Percentiles rank a stretch among this genome's conserved stretches.
Conservation (phyloP, 23 red algal species). For the Gracilaria gracilis region DNA sequence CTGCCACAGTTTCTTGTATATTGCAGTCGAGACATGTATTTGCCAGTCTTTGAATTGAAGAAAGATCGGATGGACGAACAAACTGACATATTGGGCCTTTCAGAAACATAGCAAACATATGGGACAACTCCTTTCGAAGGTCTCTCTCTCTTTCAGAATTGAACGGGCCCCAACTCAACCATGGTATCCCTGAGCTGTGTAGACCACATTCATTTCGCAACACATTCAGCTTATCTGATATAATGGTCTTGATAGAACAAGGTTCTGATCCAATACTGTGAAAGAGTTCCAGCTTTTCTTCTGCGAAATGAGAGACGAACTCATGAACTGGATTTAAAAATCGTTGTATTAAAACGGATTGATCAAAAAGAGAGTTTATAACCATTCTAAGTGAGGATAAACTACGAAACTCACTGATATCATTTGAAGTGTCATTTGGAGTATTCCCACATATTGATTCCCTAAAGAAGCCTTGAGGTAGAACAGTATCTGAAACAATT, state of each 20-base stretch:
- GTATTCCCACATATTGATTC: constrained; percentile 4
- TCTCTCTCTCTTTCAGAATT: background rate
- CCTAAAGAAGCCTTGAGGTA: background rate
- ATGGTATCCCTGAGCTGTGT: background rate
- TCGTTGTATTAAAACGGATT: background rate
- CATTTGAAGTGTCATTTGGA: constrained; percentile 5
- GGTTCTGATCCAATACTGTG: background rate
- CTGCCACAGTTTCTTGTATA: background rate
- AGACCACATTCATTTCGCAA: background rate
- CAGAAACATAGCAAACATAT: background rate
- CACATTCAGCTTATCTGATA: background rate
- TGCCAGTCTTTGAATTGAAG: background rate
- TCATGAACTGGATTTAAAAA: background rate
- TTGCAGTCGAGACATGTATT: background rate
- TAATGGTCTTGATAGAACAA: background rate
- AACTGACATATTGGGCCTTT: background rate
- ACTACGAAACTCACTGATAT: background rate
- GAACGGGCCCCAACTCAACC: background rate
- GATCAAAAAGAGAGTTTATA: background rate
- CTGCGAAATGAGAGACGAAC: background rate
- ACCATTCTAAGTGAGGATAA: background rate
- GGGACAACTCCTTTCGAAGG: background rate
- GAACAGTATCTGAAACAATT: background rate
- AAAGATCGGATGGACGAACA: background rate
- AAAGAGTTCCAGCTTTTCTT: background rate